Conservation (phyloP, 768 basidiomycete species). For the Gymnopilus dilepis region DNA sequence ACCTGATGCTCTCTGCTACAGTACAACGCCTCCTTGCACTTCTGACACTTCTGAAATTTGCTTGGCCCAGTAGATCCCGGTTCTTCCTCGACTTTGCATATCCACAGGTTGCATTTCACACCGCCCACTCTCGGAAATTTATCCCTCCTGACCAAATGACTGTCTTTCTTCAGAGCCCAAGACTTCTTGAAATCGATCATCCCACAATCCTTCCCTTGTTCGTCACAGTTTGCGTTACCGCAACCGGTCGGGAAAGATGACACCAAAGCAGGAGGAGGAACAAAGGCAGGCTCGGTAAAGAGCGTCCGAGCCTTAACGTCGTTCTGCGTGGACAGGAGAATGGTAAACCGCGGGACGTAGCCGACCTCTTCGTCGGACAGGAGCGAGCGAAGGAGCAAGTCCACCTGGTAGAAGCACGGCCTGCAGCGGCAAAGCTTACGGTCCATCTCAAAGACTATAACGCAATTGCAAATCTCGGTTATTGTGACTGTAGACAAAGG, state of each 20-base stretch:
- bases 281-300: constrained; percentile 21
- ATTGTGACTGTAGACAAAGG: background rate
- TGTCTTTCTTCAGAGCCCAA: constrained; percentile 17
- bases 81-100: constrained; percentile 15
- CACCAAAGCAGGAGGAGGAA: constrained; percentile 18
- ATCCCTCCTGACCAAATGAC: constrained; percentile 17
- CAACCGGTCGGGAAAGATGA: constrained; percentile 23
- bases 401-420: constrained; percentile 27
- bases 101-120: constrained; percentile 28
- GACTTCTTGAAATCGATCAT: constrained; percentile 22
- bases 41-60: constrained; percentile 17
- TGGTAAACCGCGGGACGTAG: constrained; percentile 27
- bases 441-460: constrained; percentile 15
- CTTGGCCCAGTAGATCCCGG: background rate
- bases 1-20: constrained; percentile 27
- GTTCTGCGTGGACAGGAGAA: constrained; percentile 10
- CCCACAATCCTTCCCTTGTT: constrained; percentile 19
- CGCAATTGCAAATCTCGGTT: background rate
- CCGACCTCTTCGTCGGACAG: constrained; percentile 22
- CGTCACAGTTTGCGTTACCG: constrained; percentile 10
- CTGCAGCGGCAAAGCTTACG: background rate
- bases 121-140: background rate
- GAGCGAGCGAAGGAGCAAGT: constrained; percentile 28
- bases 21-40: constrained; percentile 27
- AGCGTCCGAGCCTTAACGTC: constrained; percentile 17